phyloP scores from a whole-genome alignment of 1,139 yeast genomes.

The Spencermartinsiella ligniputridi region DNA sequence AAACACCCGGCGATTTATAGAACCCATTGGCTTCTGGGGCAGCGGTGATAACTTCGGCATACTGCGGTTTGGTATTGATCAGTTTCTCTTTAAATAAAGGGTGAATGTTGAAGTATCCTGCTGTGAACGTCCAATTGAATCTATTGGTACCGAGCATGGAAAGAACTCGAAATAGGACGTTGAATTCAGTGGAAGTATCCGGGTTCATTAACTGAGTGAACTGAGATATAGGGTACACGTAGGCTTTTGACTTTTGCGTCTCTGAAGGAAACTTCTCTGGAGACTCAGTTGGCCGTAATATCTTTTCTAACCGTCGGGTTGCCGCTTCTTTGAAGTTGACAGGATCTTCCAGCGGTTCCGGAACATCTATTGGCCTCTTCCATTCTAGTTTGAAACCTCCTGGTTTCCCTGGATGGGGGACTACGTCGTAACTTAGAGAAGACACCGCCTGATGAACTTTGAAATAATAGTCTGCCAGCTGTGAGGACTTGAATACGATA shows the following conservation, averaged over 20 bases:
- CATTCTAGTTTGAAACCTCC: constrained; percentile 57
- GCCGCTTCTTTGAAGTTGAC: constrained; percentile 57
- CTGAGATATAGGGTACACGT: constrained; percentile 91
- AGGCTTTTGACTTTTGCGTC: constrained; percentile 37
- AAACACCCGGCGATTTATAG: constrained; percentile 77
- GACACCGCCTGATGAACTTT: constrained; percentile 62
- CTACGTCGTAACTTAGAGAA: constrained; percentile 64
- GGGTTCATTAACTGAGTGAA: constrained; percentile 71
- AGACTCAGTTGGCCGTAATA: constrained; percentile 35
- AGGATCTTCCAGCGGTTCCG: constrained; percentile 64
- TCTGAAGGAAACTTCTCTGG: constrained; percentile 1
- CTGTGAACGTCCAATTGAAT: constrained; percentile 83
- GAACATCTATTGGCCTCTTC: constrained; percentile 57
- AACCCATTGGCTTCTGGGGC: constrained; percentile 90
- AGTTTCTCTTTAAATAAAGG: constrained; percentile 66
- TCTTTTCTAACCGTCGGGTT: constrained; percentile 51
- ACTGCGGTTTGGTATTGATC: constrained; percentile 50
- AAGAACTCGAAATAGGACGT: constrained; percentile 57
- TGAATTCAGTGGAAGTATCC: constrained; percentile 76
- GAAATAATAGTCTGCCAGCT: constrained; percentile 68
- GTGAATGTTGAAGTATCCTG: constrained; percentile 93
- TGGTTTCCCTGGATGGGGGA: constrained; percentile 24
- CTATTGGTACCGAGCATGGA: constrained; percentile 53
- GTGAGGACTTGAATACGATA: constrained; percentile 57
- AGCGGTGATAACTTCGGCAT: constrained; percentile 79